Conservation (phyloP, 176 grass and related monocot genomes). For the Panicum miliaceum region DNA sequence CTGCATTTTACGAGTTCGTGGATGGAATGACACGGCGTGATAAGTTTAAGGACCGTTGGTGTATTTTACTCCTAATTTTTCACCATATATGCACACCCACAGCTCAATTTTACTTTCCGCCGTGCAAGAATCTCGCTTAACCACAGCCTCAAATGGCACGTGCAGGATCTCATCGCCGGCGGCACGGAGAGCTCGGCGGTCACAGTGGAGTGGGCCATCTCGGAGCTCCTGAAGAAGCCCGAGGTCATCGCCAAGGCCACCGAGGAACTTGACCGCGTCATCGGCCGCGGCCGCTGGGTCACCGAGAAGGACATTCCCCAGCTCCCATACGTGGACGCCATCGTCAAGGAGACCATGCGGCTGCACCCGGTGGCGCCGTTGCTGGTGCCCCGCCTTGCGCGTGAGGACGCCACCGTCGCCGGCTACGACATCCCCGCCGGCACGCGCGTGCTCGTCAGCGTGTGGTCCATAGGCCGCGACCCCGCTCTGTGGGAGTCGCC, state of each 20-base stretch:
- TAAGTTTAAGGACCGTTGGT: too few species aligned
- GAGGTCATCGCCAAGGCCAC: conserved; percentile 54
- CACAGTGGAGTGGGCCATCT: conserved; percentile 36
- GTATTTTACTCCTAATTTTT: too few species aligned
- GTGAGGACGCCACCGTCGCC: conserved; percentile 39
- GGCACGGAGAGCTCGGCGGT: conserved; percentile 62
- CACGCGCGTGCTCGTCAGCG: conserved; percentile 55
- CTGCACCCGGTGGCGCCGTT: conserved; percentile 64
- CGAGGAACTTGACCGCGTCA: conserved; percentile 61
- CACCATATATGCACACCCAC: too few species aligned
- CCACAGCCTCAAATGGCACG: background rate
- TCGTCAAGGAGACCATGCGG: conserved; percentile 64
- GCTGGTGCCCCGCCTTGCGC: conserved; percentile 44
- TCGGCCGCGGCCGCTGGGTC: conserved; percentile 56
- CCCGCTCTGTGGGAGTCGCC: conserved; percentile 49
- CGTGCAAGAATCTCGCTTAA: background rate
- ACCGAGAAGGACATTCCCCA: conserved; percentile 56
- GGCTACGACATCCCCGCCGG: conserved; percentile 56
- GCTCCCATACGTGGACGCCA: conserved; percentile 55
- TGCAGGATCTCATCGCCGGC: conserved; percentile 59
- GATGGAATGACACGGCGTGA: too few species aligned
- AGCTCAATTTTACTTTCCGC: too few species aligned
- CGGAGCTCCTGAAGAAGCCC: conserved; percentile 55
- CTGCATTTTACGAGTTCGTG: too few species aligned
- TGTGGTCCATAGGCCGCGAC: conserved; percentile 64